phyloP scores from a whole-genome alignment of 805 yeast species.

The Naumovozyma baii region DNA sequence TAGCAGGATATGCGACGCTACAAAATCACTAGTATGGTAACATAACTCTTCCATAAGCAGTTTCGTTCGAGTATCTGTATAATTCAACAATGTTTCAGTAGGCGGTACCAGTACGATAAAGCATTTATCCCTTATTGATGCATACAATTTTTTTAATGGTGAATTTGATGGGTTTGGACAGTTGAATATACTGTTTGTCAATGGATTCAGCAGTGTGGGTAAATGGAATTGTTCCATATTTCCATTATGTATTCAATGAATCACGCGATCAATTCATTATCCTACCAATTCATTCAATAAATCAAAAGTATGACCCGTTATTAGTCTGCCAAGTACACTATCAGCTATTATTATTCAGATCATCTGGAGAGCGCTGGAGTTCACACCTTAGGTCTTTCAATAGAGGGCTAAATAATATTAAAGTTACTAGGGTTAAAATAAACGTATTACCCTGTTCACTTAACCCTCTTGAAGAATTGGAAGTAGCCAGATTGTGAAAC shows the following conservation, averaged over 20 bases:
- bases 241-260: background rate
- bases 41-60: conserved; percentile 42
- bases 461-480: too few species aligned
- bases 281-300: too few species aligned
- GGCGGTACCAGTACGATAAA: conserved; percentile 60
- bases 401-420: too few species aligned
- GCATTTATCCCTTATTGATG: conserved; percentile 39
- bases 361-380: too few species aligned
- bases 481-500: too few species aligned
- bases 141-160: conserved; percentile 39
- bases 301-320: too few species aligned
- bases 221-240: conserved; percentile 32
- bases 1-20: conserved; percentile 51
- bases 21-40: conserved; percentile 44
- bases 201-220: conserved; percentile 52
- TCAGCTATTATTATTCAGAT: too few species aligned
- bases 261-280: too few species aligned
- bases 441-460: too few species aligned
- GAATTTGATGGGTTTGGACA: conserved; percentile 44
- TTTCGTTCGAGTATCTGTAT: conserved; percentile 33
- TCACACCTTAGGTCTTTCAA: too few species aligned
- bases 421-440: too few species aligned
- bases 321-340: too few species aligned
- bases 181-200: conserved; percentile 56
- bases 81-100: conserved; percentile 35